Conservation (phyloP, 2,329 filamentous ascomycete genomes). For the Capronia epimyces region DNA sequence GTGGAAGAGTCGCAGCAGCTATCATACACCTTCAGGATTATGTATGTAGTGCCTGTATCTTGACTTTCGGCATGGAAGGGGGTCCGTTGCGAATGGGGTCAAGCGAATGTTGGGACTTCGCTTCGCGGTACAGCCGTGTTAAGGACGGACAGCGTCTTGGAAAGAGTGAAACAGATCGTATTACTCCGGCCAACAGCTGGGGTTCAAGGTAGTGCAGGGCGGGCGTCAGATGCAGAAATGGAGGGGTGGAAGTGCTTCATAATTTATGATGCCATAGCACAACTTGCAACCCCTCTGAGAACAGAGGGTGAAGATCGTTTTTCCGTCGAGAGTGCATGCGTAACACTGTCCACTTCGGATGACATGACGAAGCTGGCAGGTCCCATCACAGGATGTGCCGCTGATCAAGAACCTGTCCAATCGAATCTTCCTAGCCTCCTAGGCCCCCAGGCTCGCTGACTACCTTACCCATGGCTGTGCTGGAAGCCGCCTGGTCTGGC, state of each 20-base stretch:
- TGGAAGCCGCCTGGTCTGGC: no score
- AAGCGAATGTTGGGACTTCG: background rate
- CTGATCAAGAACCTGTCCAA: background rate
- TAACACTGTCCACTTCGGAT: background rate
- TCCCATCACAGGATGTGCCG: no score
- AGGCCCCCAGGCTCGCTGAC: no score
- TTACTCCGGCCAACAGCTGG: no score
- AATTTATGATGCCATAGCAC: conserved; percentile 6
- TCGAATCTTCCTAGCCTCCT: no score
- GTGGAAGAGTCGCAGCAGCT: no score
- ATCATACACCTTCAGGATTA: no score
- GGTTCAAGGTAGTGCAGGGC: no score
- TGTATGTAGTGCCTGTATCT: background rate
- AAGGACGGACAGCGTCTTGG: background rate
- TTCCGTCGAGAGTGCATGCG: background rate
- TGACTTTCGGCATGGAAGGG: background rate
- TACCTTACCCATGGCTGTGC: no score
- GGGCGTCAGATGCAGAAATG: background rate
- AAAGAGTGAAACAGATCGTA: background rate
- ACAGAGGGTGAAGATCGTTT: background rate
- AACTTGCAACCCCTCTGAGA: background rate
- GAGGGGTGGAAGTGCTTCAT: background rate
- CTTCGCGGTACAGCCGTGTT: background rate
- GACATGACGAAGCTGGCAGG: background rate
- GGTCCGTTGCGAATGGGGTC: background rate